Evolutionary conservation across 1,284 basidiomycete species (phyloP).

Genomic region (Pyrrhoderma noxium): DNA sequence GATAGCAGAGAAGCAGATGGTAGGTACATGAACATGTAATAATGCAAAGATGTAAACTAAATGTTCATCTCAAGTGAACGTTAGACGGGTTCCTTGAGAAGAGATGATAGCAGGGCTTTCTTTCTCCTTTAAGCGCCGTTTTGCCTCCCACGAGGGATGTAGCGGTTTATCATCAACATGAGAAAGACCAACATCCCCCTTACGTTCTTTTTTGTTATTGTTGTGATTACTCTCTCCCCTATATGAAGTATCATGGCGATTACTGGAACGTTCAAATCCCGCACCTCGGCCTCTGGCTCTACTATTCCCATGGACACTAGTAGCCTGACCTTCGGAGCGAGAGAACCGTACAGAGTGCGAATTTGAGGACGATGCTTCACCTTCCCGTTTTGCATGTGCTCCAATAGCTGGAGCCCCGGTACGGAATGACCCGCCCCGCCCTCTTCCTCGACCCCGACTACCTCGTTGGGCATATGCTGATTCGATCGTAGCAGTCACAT

Average conservation of each 20-base stretch:
- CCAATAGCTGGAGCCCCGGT: no score
- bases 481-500: conserved; percentile 19
- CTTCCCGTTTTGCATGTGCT: neutral
- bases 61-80: conserved; percentile 37
- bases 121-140: conserved; percentile 68
- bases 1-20: no score
- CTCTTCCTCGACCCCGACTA: conserved; percentile 16
- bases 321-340: conserved; percentile 21
- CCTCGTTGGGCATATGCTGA: conserved; percentile 8
- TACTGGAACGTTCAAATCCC: no score
- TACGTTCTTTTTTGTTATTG: no score
- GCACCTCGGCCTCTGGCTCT: no score
- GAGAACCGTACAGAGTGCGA: neutral
- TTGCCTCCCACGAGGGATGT: conserved; percentile 94
- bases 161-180: conserved; percentile 39
- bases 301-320: neutral
- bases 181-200: neutral
- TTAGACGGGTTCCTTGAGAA: conserved; percentile 62
- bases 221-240: no score
- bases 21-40: no score
- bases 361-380: conserved; percentile 13
- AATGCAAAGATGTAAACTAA: no score
- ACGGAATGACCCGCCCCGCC: neutral
- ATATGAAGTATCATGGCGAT: no score
- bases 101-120: conserved; percentile 46